Evolutionary conservation across 2,329 filamentous ascomycete genomes (phyloP).

Genomic region (Alternaria postmessia): DNA sequence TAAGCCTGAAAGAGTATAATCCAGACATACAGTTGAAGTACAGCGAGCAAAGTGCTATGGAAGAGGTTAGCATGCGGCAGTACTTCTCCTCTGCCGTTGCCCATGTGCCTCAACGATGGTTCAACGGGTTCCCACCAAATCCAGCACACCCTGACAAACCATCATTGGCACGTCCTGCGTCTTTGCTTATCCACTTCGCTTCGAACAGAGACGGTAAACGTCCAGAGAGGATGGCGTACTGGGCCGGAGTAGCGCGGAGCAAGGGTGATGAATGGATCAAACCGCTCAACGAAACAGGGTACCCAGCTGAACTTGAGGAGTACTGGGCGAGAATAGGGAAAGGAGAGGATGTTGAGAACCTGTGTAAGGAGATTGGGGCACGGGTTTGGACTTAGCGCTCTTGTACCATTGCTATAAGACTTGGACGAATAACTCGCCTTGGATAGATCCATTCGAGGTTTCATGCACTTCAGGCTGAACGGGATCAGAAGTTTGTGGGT

Average conservation of each 20-base stretch:
- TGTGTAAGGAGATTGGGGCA: slow-evolving; percentile 1
- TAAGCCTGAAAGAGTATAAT: slow-evolving; percentile 9
- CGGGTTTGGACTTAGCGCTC: background rate
- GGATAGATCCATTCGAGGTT: background rate
- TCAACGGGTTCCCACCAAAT: slow-evolving; percentile 10
- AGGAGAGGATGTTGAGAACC: background rate
- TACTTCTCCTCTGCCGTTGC: background rate
- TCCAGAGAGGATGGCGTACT: slow-evolving; percentile 12
- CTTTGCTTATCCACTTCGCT: slow-evolving; percentile 9
- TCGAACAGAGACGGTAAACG: slow-evolving; percentile 13
- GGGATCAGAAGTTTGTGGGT: background rate
- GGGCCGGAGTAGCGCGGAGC: background rate
- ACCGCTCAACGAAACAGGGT: slow-evolving; percentile 2
- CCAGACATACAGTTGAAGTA: slow-evolving; percentile 9
- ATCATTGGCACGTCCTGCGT: background rate
- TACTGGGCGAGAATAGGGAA: slow-evolving; percentile 1
- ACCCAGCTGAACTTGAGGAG: slow-evolving; percentile 1
- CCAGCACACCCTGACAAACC: background rate
- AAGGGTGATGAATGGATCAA: background rate
- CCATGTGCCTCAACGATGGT: slow-evolving; percentile 12
- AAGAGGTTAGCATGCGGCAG: background rate
- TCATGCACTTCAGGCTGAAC: background rate
- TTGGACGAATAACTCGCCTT: background rate
- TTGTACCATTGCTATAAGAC: background rate
- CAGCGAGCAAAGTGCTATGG: slow-evolving; percentile 13